Conservation (phyloP, 192 early-diverging fungal species). For the Podila epicladia region DNA sequence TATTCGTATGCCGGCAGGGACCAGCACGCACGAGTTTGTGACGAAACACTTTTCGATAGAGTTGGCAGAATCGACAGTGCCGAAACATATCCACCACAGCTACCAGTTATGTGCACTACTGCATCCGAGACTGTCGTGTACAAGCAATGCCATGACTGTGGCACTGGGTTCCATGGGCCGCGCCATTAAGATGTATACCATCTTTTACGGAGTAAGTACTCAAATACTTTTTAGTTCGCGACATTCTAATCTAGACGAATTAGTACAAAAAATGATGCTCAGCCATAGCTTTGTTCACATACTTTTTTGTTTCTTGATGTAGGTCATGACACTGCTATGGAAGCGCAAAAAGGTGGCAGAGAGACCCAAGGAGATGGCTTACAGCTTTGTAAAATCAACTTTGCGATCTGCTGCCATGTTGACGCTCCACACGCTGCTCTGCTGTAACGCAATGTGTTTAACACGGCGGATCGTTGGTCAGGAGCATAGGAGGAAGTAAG, state of each 20-base stretch:
- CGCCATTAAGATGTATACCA: constrained; percentile 68
- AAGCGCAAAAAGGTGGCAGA: constrained; percentile 33
- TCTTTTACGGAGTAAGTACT: constrained; percentile 63
- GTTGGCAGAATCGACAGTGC: constrained; percentile 52
- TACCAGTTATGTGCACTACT: constrained; percentile 66
- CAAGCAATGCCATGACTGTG: constrained; percentile 45
- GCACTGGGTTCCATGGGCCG: constrained; percentile 59
- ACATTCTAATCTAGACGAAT: too few relatives aligned
- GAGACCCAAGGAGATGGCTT: constrained; percentile 50
- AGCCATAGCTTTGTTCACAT: too few relatives aligned
- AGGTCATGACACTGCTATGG: constrained; percentile 60
- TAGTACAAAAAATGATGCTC: too few relatives aligned
- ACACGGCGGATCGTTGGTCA: constrained; percentile 57
- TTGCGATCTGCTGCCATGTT: constrained; percentile 69
- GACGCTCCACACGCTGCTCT: constrained; percentile 57
- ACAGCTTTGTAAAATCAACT: constrained; percentile 62
- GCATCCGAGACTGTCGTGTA: constrained; percentile 68
- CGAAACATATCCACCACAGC: constrained; percentile 57
- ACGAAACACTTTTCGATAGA: constrained; percentile 60
- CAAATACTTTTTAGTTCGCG: too few relatives aligned
- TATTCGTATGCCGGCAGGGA: constrained; percentile 56
- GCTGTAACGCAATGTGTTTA: constrained; percentile 60
- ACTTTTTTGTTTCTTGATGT: too few relatives aligned
- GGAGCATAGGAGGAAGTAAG: constrained; percentile 34
- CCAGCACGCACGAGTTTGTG: constrained; percentile 61